These are phyloP conservation scores for Santalum album DNA, from an alignment of 164 flowering plant species.

Conservation along the genomic window DNA sequence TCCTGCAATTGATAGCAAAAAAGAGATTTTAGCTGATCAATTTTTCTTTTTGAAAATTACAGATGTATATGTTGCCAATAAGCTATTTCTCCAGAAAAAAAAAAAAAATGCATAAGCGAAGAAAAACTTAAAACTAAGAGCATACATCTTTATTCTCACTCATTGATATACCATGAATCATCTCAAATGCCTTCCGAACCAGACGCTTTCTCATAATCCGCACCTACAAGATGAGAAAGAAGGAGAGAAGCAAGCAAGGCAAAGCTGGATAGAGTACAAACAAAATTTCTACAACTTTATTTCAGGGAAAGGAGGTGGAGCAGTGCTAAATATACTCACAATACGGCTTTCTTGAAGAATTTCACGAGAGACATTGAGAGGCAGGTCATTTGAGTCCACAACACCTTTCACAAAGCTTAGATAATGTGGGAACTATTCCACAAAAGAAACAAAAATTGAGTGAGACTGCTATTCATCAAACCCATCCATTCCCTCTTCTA, in stretches of 20 bases:
- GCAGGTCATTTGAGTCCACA: slow-evolving; percentile 97
- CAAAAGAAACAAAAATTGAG: slow-evolving; percentile 4
- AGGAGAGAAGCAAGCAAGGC: too few relatives aligned
- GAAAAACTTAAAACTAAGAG: neutral
- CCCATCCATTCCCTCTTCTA: neutral
- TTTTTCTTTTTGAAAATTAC: too few relatives aligned
- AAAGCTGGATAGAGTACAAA: too few relatives aligned
- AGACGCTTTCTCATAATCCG: slow-evolving; percentile 89
- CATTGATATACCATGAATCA: slow-evolving; percentile 83
- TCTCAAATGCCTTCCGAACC: slow-evolving; percentile 92
- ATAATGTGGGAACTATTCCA: slow-evolving; percentile 76
- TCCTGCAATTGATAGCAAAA: slow-evolving; percentile 51
- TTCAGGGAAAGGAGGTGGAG: too few relatives aligned
- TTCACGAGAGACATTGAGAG: slow-evolving; percentile 96
- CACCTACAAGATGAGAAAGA: too few relatives aligned
- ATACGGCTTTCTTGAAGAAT: slow-evolving; percentile 97
- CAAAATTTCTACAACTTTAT: too few relatives aligned
- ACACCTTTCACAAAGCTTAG: slow-evolving; percentile 95
- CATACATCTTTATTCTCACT: slow-evolving; percentile 84
- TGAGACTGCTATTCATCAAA: neutral
- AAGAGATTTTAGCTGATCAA: slow-evolving; percentile 1
- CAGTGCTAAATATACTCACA: slow-evolving; percentile 58
- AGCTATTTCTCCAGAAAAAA: too few relatives aligned
- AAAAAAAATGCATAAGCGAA: neutral
- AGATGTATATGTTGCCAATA: too few relatives aligned